Evolutionary conservation across 306 rosid species (phyloP).

Genomic region (Canavalia gladiata): DNA sequence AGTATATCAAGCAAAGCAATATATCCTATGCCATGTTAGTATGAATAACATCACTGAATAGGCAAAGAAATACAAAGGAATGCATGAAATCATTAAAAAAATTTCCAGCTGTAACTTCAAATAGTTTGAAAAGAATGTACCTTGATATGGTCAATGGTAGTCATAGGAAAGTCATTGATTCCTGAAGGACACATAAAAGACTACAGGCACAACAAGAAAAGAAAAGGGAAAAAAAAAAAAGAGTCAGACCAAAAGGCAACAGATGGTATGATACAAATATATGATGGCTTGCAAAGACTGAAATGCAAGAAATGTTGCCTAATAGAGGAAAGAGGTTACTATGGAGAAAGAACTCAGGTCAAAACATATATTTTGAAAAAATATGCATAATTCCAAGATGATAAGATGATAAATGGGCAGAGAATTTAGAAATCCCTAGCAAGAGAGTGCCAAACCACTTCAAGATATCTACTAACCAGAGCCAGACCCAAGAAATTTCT

Average conservation of each 20-base stretch:
- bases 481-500: slow-evolving; percentile 31
- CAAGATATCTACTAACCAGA: not conserved
- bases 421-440: slow-evolving; percentile 13
- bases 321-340: not conserved
- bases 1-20: slow-evolving; percentile 28
- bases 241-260: slow-evolving; percentile 35
- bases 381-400: slow-evolving; percentile 35
- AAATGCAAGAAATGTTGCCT: not conserved
- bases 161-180: slow-evolving; percentile 92
- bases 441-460: not conserved
- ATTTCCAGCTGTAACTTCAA: slow-evolving; percentile 1
- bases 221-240: not conserved
- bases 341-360: slow-evolving; percentile 18
- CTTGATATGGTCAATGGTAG: slow-evolving; percentile 84
- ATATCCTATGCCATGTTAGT: slow-evolving; percentile 8
- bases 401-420: slow-evolving; percentile 20
- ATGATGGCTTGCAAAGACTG: not conserved
- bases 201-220: slow-evolving; percentile 57
- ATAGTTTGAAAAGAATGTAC: slow-evolving; percentile 51
- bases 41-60: slow-evolving; percentile 6
- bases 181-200: slow-evolving; percentile 99
- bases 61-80: slow-evolving; percentile 28
- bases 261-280: slow-evolving; percentile 18
- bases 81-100: slow-evolving; percentile 3
- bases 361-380: slow-evolving; percentile 33